Evolutionary conservation across 192 early-diverging fungal genomes (phyloP).

Genomic region (Diversispora eburnea): DNA sequence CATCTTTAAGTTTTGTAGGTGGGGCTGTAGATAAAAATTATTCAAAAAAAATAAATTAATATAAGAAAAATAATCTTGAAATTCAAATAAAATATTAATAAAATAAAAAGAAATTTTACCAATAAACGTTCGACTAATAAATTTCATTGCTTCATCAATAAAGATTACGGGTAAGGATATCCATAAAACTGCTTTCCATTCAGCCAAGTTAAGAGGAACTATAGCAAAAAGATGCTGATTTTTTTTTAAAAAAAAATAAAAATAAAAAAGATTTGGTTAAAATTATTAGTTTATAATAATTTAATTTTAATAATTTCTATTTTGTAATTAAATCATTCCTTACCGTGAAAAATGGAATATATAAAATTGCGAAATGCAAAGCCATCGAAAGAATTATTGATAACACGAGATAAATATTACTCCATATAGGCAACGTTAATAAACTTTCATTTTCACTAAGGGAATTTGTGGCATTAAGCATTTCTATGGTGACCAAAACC

Average conservation of each 20-base stretch:
- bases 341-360: conserved; percentile 92
- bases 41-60: neutral
- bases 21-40: neutral
- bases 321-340: conserved; percentile 27
- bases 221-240: conserved; percentile 72
- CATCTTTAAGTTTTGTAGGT: conserved; percentile 10
- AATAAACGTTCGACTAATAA: conserved; percentile 53
- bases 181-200: conserved; percentile 88
- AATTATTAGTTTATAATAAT: conserved; percentile 11
- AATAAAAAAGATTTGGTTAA: neutral
- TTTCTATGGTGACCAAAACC: conserved; percentile 94
- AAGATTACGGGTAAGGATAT: conserved; percentile 90
- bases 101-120: neutral
- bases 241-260: conserved; percentile 35
- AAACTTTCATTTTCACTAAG: conserved; percentile 94
- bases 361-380: conserved; percentile 94
- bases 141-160: conserved; percentile 91
- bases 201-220: conserved; percentile 74
- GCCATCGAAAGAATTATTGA: conserved; percentile 85
- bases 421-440: conserved; percentile 86
- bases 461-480: conserved; percentile 98
- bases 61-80: neutral
- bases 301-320: too few relatives aligned
- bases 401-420: conserved; percentile 83
- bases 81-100: too few relatives aligned